Conservation (phyloP, 306 rosid species). For the Quercus dentata region DNA sequence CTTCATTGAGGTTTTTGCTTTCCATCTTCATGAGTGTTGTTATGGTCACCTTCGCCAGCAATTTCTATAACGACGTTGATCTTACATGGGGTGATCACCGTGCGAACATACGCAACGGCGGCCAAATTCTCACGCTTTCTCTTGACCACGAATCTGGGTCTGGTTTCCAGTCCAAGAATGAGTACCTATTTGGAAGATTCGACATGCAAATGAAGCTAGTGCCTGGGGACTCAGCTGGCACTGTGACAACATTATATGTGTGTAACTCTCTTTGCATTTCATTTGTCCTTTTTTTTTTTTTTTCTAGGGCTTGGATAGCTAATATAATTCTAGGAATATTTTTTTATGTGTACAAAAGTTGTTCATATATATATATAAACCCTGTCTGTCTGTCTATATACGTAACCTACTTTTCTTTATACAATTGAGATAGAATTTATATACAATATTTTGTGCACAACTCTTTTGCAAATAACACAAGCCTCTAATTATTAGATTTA, state of each 20-base stretch:
- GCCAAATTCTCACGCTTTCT: constrained; percentile 63
- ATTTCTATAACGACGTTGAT: constrained; percentile 61
- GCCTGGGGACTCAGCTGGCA: constrained; percentile 83
- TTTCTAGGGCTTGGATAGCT: too few species aligned
- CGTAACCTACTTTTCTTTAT: too few species aligned
- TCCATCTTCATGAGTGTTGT: constrained; percentile 8
- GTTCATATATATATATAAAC: too few species aligned
- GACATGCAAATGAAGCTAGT: constrained; percentile 80
- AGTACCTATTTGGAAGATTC: constrained; percentile 61
- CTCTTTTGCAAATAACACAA: too few species aligned
- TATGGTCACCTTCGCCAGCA: constrained; percentile 37
- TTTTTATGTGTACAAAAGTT: too few species aligned
- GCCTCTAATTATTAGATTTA: not conserved
- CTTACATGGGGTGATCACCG: constrained; percentile 65
- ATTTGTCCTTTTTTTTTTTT: not conserved
- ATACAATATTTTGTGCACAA: too few species aligned
- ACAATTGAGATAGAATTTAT: too few species aligned
- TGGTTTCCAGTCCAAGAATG: constrained; percentile 67
- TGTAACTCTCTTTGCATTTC: not conserved
- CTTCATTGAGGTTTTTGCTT: not conserved
- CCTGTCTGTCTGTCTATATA: too few species aligned
- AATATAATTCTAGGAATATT: too few species aligned
- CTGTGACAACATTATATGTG: constrained; percentile 79
- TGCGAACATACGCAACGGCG: constrained; percentile 51
- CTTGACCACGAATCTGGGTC: constrained; percentile 81